These are phyloP conservation scores for Astragalus membranaceus DNA, from an alignment of 306 rosid species.

Conservation along the genomic window DNA sequence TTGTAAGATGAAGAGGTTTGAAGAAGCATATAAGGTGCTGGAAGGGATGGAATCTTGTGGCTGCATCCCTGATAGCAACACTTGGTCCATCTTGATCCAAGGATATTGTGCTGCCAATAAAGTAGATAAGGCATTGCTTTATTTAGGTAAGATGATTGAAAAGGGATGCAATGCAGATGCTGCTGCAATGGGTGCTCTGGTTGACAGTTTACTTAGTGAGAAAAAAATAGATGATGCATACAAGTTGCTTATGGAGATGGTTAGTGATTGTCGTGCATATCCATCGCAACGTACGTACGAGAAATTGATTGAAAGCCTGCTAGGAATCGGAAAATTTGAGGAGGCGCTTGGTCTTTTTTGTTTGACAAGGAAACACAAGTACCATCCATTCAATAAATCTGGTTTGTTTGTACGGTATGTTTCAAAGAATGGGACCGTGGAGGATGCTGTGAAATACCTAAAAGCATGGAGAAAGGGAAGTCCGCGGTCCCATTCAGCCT, in stretches of 20 bases:
- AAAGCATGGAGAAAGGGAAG: conserved; percentile 35
- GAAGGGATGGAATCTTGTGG: conserved; percentile 79
- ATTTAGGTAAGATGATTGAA: conserved; percentile 64
- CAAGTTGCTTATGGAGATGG: conserved; percentile 52
- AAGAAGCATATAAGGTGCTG: conserved; percentile 65
- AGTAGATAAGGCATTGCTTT: conserved; percentile 50
- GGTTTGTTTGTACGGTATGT: conserved; percentile 37
- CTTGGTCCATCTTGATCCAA: conserved; percentile 90
- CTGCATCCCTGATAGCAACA: conserved; percentile 73
- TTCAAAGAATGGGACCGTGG: conserved; percentile 73
- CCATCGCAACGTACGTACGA: conserved; percentile 78
- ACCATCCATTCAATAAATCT: conserved; percentile 56
- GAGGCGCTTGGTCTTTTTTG: conserved; percentile 67
- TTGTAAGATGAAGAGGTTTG: conserved; percentile 59
- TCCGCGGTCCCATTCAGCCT: conserved; percentile 45
- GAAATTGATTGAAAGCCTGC: conserved; percentile 48
- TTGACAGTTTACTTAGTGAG: conserved; percentile 50
- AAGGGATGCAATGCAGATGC: conserved; percentile 58
- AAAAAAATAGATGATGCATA: conserved; percentile 56
- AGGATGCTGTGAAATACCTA: conserved; percentile 65
- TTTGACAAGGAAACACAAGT: conserved; percentile 59
- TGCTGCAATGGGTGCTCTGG: conserved; percentile 54
- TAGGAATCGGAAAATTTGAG: conserved; percentile 50
- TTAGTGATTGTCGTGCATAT: conserved; percentile 32
- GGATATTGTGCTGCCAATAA: conserved; percentile 76